Evolutionary conservation across 192 early-diverging fungal genomes (phyloP).

Genomic region (Funneliformis geosporum): DNA sequence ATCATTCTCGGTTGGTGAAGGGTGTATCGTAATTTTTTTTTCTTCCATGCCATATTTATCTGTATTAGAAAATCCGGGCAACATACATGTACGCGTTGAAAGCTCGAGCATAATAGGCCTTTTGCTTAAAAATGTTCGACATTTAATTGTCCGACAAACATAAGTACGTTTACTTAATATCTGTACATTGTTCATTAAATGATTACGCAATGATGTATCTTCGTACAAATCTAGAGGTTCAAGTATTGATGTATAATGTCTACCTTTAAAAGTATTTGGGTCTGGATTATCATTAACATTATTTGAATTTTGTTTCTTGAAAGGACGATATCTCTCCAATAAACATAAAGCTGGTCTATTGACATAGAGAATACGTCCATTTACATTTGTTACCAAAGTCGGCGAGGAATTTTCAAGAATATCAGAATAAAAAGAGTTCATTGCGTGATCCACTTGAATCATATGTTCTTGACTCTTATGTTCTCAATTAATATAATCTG

Average conservation of each 20-base stretch:
- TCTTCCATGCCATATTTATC: neutral
- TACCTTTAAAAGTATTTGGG: neutral
- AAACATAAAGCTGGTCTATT: neutral
- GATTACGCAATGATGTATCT: neutral
- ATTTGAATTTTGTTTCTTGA: neutral
- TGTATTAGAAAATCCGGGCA: neutral
- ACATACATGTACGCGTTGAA: neutral
- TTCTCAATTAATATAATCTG: neutral
- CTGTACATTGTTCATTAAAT: slow-evolving; percentile 1
- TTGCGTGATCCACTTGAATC: neutral
- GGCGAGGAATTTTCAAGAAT: neutral
- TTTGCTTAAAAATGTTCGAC: neutral
- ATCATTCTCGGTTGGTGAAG: neutral
- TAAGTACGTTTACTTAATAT: neutral
- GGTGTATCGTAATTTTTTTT: neutral
- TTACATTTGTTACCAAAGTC: neutral
- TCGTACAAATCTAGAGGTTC: slow-evolving; percentile 2
- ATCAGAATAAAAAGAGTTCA: neutral
- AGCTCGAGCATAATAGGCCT: neutral
- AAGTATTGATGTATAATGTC: slow-evolving; percentile 5
- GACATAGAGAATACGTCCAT: neutral
- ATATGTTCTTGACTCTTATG: neutral
- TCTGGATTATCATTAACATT: neutral
- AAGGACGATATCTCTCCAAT: neutral
- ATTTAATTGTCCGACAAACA: neutral